These are phyloP conservation scores for Tephrocybe sp. DNA, from an alignment of 768 basidiomycete genomes.

Conservation along the genomic window DNA sequence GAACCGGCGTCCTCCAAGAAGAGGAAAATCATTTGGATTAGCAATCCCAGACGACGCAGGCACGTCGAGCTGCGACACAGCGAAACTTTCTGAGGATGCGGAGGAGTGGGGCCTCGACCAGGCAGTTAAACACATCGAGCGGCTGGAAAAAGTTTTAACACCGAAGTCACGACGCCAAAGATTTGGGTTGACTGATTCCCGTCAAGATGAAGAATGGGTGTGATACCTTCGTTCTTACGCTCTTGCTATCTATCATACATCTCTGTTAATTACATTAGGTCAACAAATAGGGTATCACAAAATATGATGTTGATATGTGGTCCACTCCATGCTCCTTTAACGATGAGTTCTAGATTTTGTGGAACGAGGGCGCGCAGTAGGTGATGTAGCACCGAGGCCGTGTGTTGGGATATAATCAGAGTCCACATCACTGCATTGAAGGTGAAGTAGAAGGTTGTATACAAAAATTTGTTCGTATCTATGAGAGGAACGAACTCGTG, in stretches of 20 bases:
- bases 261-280: not conserved
- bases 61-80: not conserved
- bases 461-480: conserved; percentile 91
- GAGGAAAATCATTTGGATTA: not conserved
- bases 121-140: not conserved
- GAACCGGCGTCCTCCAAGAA: too few relatives aligned
- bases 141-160: too few relatives aligned
- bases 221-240: not conserved
- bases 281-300: conserved; percentile 1
- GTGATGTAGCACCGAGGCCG: conserved; percentile 68
- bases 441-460: conserved; percentile 76
- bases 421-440: conserved; percentile 75
- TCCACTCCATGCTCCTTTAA: conserved; percentile 9
- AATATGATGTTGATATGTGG: not conserved
- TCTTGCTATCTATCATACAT: not conserved
- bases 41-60: too few relatives aligned
- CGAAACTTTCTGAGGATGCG: not conserved
- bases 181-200: not conserved
- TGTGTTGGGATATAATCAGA: conserved; percentile 74
- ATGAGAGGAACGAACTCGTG: conserved; percentile 7
- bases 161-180: not conserved
- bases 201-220: not conserved
- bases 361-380: conserved; percentile 40
- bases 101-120: not conserved
- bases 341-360: conserved; percentile 59